phyloP scores from a whole-genome alignment of 192 early-diverging fungal species.

The Helicostylum pulchrum region DNA sequence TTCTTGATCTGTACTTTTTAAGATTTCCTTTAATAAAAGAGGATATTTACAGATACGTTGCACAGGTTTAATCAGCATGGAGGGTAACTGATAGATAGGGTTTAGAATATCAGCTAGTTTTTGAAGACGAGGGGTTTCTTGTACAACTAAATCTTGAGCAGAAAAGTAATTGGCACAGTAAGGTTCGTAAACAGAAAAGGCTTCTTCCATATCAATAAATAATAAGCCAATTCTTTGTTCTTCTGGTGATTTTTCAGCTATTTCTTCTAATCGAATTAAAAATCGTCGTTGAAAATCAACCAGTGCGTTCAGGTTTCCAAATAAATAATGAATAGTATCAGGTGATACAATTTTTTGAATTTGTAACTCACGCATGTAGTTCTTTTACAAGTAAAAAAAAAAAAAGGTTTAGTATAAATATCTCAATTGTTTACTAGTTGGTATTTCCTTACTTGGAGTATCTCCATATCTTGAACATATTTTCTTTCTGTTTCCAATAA shows the following conservation, averaged over 20 bases:
- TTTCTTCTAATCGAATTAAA: constrained; percentile 82
- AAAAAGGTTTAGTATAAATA: too few species aligned
- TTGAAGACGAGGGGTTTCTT: constrained; percentile 62
- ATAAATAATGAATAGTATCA: constrained; percentile 78
- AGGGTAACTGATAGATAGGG: constrained; percentile 82
- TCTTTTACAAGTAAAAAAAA: constrained; percentile 43
- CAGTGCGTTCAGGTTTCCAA: constrained; percentile 88
- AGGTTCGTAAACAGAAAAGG: constrained; percentile 82
- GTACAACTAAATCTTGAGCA: constrained; percentile 66
- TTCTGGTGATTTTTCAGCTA: constrained; percentile 57
- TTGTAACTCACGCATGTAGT: constrained; percentile 68
- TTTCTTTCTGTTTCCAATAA: constrained; percentile 89
- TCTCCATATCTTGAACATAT: constrained; percentile 87
- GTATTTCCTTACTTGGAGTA: constrained; percentile 52
- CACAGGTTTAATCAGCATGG: constrained; percentile 92
- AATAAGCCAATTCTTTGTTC: constrained; percentile 89
- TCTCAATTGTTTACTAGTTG: constrained; percentile 3
- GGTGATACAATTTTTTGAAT: constrained; percentile 72
- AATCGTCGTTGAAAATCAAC: constrained; percentile 95
- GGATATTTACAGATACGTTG: constrained; percentile 98
- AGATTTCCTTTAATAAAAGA: constrained; percentile 71
- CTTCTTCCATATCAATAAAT: constrained; percentile 77
- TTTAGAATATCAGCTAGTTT: constrained; percentile 66
- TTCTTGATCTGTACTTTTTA: constrained; percentile 54
- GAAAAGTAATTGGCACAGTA: constrained; percentile 89